Percentiles rank a stretch among this genome's conserved stretches.
Evolutionary conservation across 768 basidiomycete genomes (phyloP).

Genomic region (Tephrocybe sp.): DNA sequence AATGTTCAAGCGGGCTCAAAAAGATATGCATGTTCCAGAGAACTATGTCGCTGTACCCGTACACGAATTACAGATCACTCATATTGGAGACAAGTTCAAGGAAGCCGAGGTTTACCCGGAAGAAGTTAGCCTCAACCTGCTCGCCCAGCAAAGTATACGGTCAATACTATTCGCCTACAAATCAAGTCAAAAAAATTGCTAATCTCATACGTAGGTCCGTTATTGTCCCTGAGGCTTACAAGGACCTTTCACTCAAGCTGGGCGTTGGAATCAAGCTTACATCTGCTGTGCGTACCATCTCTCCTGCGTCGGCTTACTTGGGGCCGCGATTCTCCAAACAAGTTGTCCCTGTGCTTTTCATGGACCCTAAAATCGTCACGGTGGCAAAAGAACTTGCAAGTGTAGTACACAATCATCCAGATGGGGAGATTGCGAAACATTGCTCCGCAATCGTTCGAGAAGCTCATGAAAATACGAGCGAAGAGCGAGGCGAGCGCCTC

Average conservation of each 20-base stretch:
- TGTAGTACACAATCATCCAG: slow-evolving; percentile 43
- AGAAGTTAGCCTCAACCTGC: slow-evolving; percentile 38
- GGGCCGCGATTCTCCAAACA: slow-evolving; percentile 54
- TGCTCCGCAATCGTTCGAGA: slow-evolving; percentile 53
- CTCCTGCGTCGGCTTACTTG: slow-evolving; percentile 54
- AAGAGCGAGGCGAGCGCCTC: slow-evolving; percentile 44
- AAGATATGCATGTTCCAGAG: slow-evolving; percentile 28
- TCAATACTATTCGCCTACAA: slow-evolving; percentile 17
- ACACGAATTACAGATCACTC: slow-evolving; percentile 51
- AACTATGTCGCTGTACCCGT: slow-evolving; percentile 44
- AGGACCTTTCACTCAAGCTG: slow-evolving; percentile 49
- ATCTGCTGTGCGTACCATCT: slow-evolving; percentile 56
- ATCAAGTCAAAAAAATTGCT: background rate
- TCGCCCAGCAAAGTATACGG: slow-evolving; percentile 56
- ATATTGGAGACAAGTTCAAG: slow-evolving; percentile 48
- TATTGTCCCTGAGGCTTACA: slow-evolving; percentile 43
- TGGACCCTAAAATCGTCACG: slow-evolving; percentile 46
- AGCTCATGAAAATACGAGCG: slow-evolving; percentile 45
- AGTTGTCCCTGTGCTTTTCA: slow-evolving; percentile 46
- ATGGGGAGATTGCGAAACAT: slow-evolving; percentile 52
- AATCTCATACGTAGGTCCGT: slow-evolving; percentile 39
- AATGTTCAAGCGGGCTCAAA: slow-evolving; percentile 35
- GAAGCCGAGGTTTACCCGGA: slow-evolving; percentile 41
- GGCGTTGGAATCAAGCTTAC: slow-evolving; percentile 56
- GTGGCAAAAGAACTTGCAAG: slow-evolving; percentile 57